These are phyloP conservation scores for Lactifluus piperatus DNA, from an alignment of 768 basidiomycete species.

Conservation along the genomic window DNA sequence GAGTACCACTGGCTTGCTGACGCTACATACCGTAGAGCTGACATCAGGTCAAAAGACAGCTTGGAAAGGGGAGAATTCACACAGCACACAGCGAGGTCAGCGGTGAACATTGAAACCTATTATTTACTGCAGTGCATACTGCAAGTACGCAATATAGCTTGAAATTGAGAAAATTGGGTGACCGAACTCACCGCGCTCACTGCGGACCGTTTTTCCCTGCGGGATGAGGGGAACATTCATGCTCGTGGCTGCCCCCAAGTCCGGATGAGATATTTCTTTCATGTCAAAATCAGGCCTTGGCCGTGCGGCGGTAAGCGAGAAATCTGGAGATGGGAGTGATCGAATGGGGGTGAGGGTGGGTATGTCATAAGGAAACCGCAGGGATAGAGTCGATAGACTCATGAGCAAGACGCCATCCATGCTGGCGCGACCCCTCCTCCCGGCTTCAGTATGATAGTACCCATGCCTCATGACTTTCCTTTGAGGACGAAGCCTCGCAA, in stretches of 20 bases:
- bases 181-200: slow-evolving; percentile 42
- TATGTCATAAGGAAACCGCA: too few species aligned
- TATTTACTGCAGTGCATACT: not conserved
- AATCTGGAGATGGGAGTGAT: not conserved
- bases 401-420: too few species aligned
- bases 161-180: slow-evolving; percentile 17
- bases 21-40: too few species aligned
- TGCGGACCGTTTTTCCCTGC: slow-evolving; percentile 47
- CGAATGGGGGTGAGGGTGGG: not conserved
- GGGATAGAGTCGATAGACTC: too few species aligned
- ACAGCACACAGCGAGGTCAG: too few species aligned
- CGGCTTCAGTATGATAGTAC: too few species aligned
- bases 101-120: slow-evolving; percentile 54
- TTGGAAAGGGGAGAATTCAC: too few species aligned
- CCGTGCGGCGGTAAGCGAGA: not conserved
- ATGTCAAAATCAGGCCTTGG: not conserved
- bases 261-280: not conserved
- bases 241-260: not conserved
- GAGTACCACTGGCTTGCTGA: too few species aligned
- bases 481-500: not conserved
- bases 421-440: too few species aligned
- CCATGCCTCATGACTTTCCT: not conserved
- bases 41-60: too few species aligned
- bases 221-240: not conserved
- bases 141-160: not conserved